phyloP scores from a whole-genome alignment of 257 asterid genomes.

The Gentiana dahurica region DNA sequence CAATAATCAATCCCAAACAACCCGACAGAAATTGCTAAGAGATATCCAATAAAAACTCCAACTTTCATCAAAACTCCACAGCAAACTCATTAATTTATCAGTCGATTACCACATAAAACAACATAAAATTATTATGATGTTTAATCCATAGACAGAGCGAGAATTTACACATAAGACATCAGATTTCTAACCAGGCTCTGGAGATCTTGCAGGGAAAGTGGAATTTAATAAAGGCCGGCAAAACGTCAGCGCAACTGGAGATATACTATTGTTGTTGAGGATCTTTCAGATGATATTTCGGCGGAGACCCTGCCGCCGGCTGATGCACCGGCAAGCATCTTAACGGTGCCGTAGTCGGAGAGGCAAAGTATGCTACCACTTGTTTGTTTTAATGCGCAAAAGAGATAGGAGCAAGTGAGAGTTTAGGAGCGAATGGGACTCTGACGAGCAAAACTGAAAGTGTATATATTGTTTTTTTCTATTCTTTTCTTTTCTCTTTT shows the following conservation, averaged over 20 bases:
- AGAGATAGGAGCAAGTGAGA: conserved; percentile 1
- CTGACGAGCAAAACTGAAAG: conserved; percentile 5
- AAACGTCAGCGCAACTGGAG: conserved; percentile 7
- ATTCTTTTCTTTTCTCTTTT: too few species aligned
- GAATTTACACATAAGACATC: background rate
- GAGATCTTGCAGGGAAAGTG: conserved; percentile 12
- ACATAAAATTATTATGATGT: conserved; percentile 1
- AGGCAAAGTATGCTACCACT: background rate
- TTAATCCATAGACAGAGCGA: background rate
- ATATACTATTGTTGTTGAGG: background rate
- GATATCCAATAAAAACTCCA: conserved; percentile 18
- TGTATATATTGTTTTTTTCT: background rate
- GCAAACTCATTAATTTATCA: conserved; percentile 20
- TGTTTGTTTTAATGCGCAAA: background rate
- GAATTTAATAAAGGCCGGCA: conserved; percentile 6
- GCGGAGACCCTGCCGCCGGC: conserved; percentile 7
- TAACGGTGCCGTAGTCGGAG: background rate
- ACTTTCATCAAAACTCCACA: conserved; percentile 13
- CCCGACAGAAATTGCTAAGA: conserved; percentile 1
- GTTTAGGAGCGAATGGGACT: background rate
- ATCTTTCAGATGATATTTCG: conserved; percentile 1
- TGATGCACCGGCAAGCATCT: conserved; percentile 12
- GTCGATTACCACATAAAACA: conserved; percentile 17
- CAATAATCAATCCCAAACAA: conserved; percentile 14
- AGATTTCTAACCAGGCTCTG: conserved; percentile 8